A percentile compares a stretch with the other conserved stretches of the same genome.
phyloP scores from a whole-genome alignment of 164 flowering plant genomes.

The Vitis riparia region DNA sequence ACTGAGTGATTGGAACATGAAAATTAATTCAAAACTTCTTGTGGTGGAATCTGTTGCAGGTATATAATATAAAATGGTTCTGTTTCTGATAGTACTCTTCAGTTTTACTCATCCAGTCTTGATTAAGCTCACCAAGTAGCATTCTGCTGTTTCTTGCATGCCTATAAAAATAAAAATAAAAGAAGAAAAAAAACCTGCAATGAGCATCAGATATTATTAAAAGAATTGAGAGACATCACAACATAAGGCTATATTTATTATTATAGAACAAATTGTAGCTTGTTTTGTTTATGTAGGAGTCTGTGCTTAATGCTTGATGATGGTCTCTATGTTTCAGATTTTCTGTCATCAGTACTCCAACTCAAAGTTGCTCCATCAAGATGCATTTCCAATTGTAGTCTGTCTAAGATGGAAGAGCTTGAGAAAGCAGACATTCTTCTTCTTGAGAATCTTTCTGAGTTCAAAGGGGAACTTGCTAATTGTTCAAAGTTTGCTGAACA shows the following conservation, averaged over 20 bases:
- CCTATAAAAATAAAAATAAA: neutral
- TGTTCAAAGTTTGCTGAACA: slow-evolving; percentile 51
- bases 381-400: slow-evolving; percentile 25
- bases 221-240: neutral
- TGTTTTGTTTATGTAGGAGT: slow-evolving; percentile 3
- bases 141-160: neutral
- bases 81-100: neutral
- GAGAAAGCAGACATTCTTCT: slow-evolving; percentile 48
- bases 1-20: slow-evolving; percentile 51
- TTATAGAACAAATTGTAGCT: neutral
- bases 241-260: neutral
- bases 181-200: neutral
- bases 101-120: too few species aligned
- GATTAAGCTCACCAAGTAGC: too few species aligned
- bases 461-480: slow-evolving; percentile 67
- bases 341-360: slow-evolving; percentile 58
- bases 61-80: slow-evolving; percentile 13
- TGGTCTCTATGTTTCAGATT: slow-evolving; percentile 43
- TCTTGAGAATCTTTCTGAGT: slow-evolving; percentile 60
- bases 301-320: slow-evolving; percentile 13
- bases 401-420: slow-evolving; percentile 23
- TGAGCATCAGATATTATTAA: too few species aligned
- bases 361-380: slow-evolving; percentile 49
- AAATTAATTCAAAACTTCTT: slow-evolving; percentile 19
- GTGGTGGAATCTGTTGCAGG: slow-evolving; percentile 58